Percentiles rank a stretch among this genome's conserved stretches.
These are phyloP conservation scores for Rossbeevera mucosa DNA, from an alignment of 768 basidiomycete species.

Conservation along the genomic window DNA sequence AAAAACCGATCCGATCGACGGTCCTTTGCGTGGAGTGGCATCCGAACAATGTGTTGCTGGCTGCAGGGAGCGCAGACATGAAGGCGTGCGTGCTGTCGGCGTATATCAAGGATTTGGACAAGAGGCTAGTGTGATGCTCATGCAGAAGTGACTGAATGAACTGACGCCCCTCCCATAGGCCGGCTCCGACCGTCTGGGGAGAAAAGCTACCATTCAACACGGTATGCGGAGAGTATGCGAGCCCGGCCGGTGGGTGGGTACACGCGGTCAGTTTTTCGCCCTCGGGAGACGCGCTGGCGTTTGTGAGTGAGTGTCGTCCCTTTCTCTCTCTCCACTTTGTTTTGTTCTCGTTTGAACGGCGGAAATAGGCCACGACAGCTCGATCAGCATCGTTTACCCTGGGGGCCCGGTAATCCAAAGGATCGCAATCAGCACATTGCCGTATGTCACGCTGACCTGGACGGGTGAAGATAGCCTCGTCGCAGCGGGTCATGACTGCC, in stretches of 20 bases:
- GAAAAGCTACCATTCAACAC: slow-evolving; percentile 97
- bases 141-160: not conserved
- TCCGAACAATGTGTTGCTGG: slow-evolving; percentile 95
- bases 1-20: slow-evolving; percentile 96
- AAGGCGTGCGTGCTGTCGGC: slow-evolving; percentile 97
- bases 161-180: slow-evolving; percentile 47
- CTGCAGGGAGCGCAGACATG: slow-evolving; percentile 96
- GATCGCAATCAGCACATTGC: slow-evolving; percentile 74
- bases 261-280: slow-evolving; percentile 95
- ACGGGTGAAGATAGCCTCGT: slow-evolving; percentile 76
- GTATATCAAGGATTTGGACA: slow-evolving; percentile 97
- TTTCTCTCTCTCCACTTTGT: not conserved
- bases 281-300: slow-evolving; percentile 90
- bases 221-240: slow-evolving; percentile 88
- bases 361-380: slow-evolving; percentile 84
- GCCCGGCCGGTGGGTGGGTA: slow-evolving; percentile 94
- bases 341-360: not conserved
- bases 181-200: slow-evolving; percentile 91
- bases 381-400: slow-evolving; percentile 90
- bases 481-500: slow-evolving; percentile 97
- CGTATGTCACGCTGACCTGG: slow-evolving; percentile 83
- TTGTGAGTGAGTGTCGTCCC: slow-evolving; percentile 65
- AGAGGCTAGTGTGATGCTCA: slow-evolving; percentile 52
- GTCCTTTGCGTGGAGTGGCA: slow-evolving; percentile 97
- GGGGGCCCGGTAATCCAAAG: slow-evolving; percentile 66